Percentiles rank a stretch among this genome's conserved stretches.
Conservation (phyloP, 805 yeast species). For the Scheffersomyces ergatensis region DNA sequence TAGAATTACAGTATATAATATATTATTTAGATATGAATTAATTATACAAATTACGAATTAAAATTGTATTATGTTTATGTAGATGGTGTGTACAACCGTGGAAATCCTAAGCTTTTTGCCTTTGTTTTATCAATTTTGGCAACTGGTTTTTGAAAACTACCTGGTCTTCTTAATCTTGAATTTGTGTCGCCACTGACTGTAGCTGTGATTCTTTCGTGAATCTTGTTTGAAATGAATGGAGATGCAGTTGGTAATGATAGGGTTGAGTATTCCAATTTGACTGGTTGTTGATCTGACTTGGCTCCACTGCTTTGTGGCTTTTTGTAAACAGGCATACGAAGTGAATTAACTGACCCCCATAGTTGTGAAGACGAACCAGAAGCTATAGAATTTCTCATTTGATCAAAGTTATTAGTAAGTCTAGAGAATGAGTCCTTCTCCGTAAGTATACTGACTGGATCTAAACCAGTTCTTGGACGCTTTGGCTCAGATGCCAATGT, state of each 20-base stretch:
- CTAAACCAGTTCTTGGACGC: background rate
- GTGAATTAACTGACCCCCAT: conserved; percentile 8
- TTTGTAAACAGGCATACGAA: conserved; percentile 25
- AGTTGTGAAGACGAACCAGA: conserved; percentile 4
- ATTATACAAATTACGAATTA: too few species aligned
- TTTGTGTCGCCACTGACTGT: background rate
- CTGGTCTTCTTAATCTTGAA: conserved; percentile 29
- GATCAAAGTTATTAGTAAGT: conserved; percentile 11
- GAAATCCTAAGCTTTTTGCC: conserved; percentile 20
- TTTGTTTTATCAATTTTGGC: conserved; percentile 12
- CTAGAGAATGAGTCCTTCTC: conserved; percentile 10
- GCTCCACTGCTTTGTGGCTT: conserved; percentile 7
- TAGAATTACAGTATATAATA: too few species aligned
- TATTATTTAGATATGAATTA: background rate
- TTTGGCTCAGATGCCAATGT: background rate
- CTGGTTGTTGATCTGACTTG: background rate
- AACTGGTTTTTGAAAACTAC: conserved; percentile 31
- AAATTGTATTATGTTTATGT: background rate
- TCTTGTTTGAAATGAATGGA: conserved; percentile 30
- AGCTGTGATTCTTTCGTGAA: conserved; percentile 9
- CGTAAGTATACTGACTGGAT: background rate
- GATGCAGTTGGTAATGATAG: conserved; percentile 18
- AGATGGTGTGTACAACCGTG: conserved; percentile 23
- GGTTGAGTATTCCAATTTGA: conserved; percentile 12
- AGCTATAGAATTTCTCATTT: conserved; percentile 10